Conservation (phyloP, 306 rosid genomes). For the Cucumis hystrix region DNA sequence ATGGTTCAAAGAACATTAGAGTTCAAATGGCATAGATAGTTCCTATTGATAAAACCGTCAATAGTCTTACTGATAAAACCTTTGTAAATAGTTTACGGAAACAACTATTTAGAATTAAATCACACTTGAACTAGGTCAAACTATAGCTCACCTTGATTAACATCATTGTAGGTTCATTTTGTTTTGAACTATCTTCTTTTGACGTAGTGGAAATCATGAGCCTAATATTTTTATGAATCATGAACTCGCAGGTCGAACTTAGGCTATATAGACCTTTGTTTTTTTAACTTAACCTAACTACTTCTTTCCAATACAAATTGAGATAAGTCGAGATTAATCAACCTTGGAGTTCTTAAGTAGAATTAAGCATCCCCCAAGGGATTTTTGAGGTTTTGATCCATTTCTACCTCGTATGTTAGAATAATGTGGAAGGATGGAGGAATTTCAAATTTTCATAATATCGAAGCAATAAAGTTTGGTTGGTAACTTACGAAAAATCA, state of each 20-base stretch:
- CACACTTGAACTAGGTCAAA: background rate
- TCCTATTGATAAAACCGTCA: no score
- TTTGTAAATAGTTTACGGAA: no score
- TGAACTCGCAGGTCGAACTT: background rate
- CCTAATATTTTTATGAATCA: background rate
- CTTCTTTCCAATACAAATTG: background rate
- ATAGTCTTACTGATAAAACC: no score
- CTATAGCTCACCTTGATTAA: background rate
- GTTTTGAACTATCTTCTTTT: background rate
- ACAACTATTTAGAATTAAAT: background rate
- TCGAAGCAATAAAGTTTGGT: background rate
- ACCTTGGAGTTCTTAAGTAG: no score
- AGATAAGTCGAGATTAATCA: no score
- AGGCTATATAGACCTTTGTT: background rate
- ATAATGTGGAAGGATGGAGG: background rate
- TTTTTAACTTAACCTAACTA: background rate
- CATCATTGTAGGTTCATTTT: background rate
- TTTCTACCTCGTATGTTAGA: background rate
- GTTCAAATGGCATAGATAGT: no score
- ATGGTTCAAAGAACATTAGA: no score
- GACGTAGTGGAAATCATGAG: background rate
- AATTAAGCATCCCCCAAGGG: no score
- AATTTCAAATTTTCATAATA: background rate
- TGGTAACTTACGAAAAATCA: constrained; percentile 58
- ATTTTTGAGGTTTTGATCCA: no score